A percentile compares a stretch with the other conserved stretches of the same genome.
These are phyloP conservation scores for Eutrema yunnanense DNA, from an alignment of 345 rosid species.

Conservation along the genomic window DNA sequence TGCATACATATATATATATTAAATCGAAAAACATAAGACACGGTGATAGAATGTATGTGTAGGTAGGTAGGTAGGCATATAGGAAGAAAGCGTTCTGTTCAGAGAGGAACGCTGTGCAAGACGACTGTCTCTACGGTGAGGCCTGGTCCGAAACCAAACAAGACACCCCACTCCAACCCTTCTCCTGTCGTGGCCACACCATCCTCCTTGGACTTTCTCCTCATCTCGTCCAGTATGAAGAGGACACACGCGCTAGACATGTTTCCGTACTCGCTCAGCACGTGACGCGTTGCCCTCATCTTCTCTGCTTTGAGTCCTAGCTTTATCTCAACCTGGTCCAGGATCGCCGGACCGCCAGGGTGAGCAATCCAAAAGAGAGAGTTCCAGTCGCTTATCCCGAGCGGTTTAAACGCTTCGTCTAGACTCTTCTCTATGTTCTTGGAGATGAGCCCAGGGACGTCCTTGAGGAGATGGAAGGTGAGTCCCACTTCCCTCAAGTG, in stretches of 20 bases:
- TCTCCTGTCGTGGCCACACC: slow-evolving; percentile 65
- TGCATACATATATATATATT: not conserved
- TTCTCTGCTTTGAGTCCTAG: slow-evolving; percentile 48
- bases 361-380: slow-evolving; percentile 77
- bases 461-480: slow-evolving; percentile 57
- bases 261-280: slow-evolving; percentile 67
- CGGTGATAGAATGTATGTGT: not conserved
- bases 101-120: slow-evolving; percentile 48
- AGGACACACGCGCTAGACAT: slow-evolving; percentile 83
- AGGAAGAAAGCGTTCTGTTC: not conserved
- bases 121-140: slow-evolving; percentile 82
- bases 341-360: slow-evolving; percentile 74
- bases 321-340: slow-evolving; percentile 52
- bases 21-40: not conserved
- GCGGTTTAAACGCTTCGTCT: slow-evolving; percentile 55
- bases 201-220: slow-evolving; percentile 48
- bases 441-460: slow-evolving; percentile 62
- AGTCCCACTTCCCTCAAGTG: slow-evolving; percentile 73
- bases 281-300: slow-evolving; percentile 53
- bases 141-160: slow-evolving; percentile 82
- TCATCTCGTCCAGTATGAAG: slow-evolving; percentile 75
- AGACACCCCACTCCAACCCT: slow-evolving; percentile 82
- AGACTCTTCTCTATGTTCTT: slow-evolving; percentile 65
- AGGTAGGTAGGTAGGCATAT: slow-evolving; percentile 10
- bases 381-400: slow-evolving; percentile 77